Evolutionary conservation across 2,329 filamentous ascomycete species (phyloP), one percentile per base, ranked within the genome.

Genomic region (Xylaria sp.): DNA sequence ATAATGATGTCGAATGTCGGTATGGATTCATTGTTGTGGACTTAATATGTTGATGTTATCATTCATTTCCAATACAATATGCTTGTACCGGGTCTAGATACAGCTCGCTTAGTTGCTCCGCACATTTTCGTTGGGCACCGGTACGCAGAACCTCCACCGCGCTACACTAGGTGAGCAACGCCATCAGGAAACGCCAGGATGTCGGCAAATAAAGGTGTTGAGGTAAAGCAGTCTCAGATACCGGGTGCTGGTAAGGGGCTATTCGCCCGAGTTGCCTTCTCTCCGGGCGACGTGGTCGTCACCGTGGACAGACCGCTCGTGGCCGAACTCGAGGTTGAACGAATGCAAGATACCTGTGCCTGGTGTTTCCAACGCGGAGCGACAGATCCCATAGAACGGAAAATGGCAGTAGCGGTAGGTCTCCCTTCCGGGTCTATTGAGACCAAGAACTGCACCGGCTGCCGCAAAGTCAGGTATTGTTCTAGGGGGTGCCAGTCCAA

Each of bases 281-380:
- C 69, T 18, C 75, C 76, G 1, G 76, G 76, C 25, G 75, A 77
- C 39, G 39, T 69, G 1, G 69, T 77, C 46, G 57, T 72, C 8
- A 36, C 68, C 10, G 54, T 77, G 23, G 75, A 75, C 56, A 75
- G 75, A 18, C 75, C 75, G 20, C 69, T 75, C 28, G 70, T 77
- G 23, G 68, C 73, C 8, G 76, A 78, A 56, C 71, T 75, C 23
- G 71, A 75, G 28, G 36, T 52, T 2, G 72, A 72, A 0, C 75
- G 73, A 25, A 67, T 74, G 72, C 61, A 62, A 10, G 75, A 78
- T 66, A 77, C 74, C 8, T 78, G 76, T 61, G 73, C 70, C 31
- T 78, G 75, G 75, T 78, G 75, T 59, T 74, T 72, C 31, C 76
- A 78, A 23, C 75, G 75, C 39, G 71, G 55, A 12, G 73, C 72